phyloP scores from a whole-genome alignment of 305 asterid species.

The Petunia hybrid region DNA sequence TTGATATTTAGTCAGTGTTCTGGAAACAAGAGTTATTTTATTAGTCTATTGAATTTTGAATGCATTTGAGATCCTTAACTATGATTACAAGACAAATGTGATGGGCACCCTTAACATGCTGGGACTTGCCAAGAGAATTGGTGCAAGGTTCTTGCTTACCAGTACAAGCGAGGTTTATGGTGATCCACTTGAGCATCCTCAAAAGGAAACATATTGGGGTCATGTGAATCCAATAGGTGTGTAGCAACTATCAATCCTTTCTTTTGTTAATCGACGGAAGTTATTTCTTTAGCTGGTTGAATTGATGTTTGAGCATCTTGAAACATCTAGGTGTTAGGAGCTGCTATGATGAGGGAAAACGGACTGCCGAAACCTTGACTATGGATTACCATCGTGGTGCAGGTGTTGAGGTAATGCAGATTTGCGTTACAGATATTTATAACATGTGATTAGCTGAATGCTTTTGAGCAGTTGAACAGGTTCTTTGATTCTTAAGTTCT shows the following conservation, averaged over 20 bases:
- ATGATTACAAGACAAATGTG: constrained; percentile 82
- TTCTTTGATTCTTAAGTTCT: too few species aligned
- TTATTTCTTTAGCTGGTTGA: not conserved
- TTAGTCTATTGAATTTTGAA: constrained; percentile 24
- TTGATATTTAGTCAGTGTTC: too few species aligned
- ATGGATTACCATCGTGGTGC: constrained; percentile 97
- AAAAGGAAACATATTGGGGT: constrained; percentile 93
- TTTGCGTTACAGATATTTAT: not conserved
- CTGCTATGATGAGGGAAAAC: constrained; percentile 96
- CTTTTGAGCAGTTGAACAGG: not conserved
- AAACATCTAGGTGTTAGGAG: constrained; percentile 75
- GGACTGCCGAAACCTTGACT: constrained; percentile 88
- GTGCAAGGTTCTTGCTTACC: constrained; percentile 88
- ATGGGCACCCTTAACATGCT: constrained; percentile 96
- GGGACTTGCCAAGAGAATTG: constrained; percentile 97
- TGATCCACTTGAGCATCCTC: constrained; percentile 98
- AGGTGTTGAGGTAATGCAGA: constrained; percentile 71
- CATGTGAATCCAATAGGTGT: constrained; percentile 88
- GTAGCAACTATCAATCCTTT: constrained; percentile 30
- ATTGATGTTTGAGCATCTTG: constrained; percentile 4
- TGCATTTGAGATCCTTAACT: constrained; percentile 57
- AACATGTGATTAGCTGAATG: not conserved
- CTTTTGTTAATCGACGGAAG: constrained; percentile 7
- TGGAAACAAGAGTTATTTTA: not conserved
- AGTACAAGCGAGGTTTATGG: constrained; percentile 99